A percentile compares a stretch with the other conserved stretches of the same genome.
Conservation (phyloP, 352 stramenopile species). For the Globisporangium canariense region DNA sequence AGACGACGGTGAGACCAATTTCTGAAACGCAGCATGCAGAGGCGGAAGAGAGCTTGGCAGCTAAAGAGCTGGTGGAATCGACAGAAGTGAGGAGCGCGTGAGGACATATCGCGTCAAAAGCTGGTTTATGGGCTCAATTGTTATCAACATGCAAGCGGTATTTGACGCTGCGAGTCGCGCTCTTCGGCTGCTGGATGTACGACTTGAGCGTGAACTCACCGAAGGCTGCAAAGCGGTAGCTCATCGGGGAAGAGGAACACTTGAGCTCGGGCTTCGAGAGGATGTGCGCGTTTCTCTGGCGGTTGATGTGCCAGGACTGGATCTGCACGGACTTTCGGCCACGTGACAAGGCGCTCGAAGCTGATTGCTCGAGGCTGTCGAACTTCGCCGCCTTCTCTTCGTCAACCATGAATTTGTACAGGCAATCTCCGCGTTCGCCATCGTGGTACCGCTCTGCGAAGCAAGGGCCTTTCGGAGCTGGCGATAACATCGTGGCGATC, state of each 20-base stretch:
- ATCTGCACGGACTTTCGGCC: not conserved
- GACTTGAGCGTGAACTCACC: constrained; percentile 7
- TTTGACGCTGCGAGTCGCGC: not conserved
- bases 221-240: not conserved
- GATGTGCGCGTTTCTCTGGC: constrained; percentile 6
- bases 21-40: not conserved
- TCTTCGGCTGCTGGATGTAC: constrained; percentile 1
- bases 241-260: not conserved
- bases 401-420: constrained; percentile 10
- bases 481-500: not conserved
- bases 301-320: constrained; percentile 2
- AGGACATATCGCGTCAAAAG: not conserved
- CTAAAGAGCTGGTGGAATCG: not conserved
- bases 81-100: not conserved
- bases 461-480: not conserved
- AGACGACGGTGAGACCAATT: not conserved
- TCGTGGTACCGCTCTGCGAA: constrained; percentile 16
- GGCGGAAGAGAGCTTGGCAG: not conserved
- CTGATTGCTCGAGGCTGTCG: not conserved
- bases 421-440: constrained; percentile 4
- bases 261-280: constrained; percentile 7
- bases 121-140: constrained; percentile 1
- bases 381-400: not conserved
- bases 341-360: not conserved
- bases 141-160: constrained; percentile 9